Conservation (phyloP, 257 asterid species). For the Solanum lignicaule region DNA sequence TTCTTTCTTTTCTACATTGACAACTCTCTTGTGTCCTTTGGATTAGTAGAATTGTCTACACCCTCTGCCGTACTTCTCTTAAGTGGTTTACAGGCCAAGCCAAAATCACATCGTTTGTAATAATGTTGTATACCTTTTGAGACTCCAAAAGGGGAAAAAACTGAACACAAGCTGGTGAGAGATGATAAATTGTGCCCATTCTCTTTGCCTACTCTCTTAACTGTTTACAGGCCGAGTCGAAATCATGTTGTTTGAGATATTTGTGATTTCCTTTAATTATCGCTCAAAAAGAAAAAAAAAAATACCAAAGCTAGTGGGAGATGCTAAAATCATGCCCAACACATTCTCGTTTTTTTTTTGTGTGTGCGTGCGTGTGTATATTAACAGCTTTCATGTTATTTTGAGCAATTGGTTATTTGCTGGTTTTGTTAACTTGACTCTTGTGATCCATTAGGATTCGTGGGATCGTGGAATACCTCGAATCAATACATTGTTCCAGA, state of each 20-base stretch:
- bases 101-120: neutral
- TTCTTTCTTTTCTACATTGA: neutral
- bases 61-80: neutral
- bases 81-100: neutral
- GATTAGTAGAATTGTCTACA: neutral
- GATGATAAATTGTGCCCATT: neutral
- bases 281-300: neutral
- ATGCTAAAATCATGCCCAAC: neutral
- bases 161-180: neutral
- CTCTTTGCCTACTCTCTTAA: neutral
- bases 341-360: too few species aligned
- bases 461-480: conserved; percentile 99
- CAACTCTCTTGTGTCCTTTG: neutral
- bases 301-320: neutral
- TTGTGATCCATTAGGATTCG: conserved; percentile 50
- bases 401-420: neutral
- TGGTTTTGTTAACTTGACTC: neutral
- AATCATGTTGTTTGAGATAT: neutral
- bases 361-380: accelerated
- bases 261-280: neutral
- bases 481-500: conserved; percentile 95
- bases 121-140: neutral
- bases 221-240: neutral
- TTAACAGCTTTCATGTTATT: neutral
- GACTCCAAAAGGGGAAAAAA: neutral